Base-by-base conservation (phyloP, 129 eudicot genomes). In the Flaveria linearis region DNA sequence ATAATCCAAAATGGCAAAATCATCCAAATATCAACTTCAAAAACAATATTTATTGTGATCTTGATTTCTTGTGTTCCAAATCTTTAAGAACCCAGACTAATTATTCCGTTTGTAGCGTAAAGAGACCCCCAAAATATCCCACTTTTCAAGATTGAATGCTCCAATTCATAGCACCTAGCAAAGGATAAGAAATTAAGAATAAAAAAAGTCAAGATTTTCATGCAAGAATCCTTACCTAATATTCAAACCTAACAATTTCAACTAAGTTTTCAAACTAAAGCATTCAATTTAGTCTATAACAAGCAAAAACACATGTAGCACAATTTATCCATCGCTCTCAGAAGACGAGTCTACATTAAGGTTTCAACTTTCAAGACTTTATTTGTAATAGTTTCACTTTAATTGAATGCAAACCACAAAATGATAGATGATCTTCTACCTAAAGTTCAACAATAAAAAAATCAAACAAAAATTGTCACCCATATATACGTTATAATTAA, bases 211-310 rank as follows among this genome's bases (percentile, higher is more conserved):
- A 80, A 74, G 80, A 80, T 74, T 80, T 68, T 71, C 25, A 73
- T 46, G 55, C 76, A 80, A 43, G 80, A 78, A 80, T 81, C 49
- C 71, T 63, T 42, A 41, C 81, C 86, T 68, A 76, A 80, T 76
- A 46, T 64, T 68, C 79, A 75, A 76, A 42, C 45, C 60, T 5
- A 50, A 65, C 52, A 80, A 25, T 55, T 51, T 67, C 73, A 76
- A 45, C 64, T 57, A 71, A 78, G 75, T 52, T 73, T 53, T 67
- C 76, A 73, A 46, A 74, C 69, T 68, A 81, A 68, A 82, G 82
- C 83, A 82, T 80, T 70, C 33, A 65, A 52, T 73, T 79, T 65
- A 23, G 56, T 73, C 68, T 17, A 62, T 33, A 60, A 9, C 63
- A 58, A 78, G 77, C 82, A 80, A 80, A 78, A 65, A 73, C 63